Percentiles rank a stretch among this genome's conserved stretches.
phyloP scores from a whole-genome alignment of 495 filamentous ascomycete genomes.

The Thermochaetoides thermophila region DNA sequence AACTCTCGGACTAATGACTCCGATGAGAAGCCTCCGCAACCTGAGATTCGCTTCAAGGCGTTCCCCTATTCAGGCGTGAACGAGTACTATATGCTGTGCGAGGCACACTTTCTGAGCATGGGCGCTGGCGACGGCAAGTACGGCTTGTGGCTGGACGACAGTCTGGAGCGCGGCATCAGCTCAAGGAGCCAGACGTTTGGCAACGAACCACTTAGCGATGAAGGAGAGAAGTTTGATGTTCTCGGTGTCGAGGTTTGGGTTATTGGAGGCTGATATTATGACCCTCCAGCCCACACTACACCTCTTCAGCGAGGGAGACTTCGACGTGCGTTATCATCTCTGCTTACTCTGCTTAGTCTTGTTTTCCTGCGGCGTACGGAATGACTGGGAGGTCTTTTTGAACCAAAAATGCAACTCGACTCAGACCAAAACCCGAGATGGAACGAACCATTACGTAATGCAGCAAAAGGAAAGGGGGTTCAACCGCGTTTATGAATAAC shows the following conservation, averaged over 20 bases:
- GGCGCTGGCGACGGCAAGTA: slow-evolving; percentile 83
- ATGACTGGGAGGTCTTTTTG: no score
- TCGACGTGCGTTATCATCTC: no score
- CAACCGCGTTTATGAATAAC: no score
- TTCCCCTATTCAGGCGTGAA: slow-evolving; percentile 94
- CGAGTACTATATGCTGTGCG: slow-evolving; percentile 92
- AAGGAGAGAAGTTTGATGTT: slow-evolving; percentile 84
- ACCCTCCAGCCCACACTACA: no score
- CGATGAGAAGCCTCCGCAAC: not conserved
- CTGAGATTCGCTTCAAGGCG: slow-evolving; percentile 77
- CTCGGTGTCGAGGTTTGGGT: slow-evolving; percentile 89
- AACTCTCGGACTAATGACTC: slow-evolving; percentile 10
- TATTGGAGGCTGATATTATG: slow-evolving; percentile 40
- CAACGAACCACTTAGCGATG: slow-evolving; percentile 89
- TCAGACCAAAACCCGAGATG: no score
- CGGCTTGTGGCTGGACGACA: slow-evolving; percentile 83
- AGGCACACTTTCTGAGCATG: slow-evolving; percentile 67
- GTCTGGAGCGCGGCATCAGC: slow-evolving; percentile 75
- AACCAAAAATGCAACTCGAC: no score
- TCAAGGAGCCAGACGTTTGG: slow-evolving; percentile 77
- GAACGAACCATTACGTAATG: no score
- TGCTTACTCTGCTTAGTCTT: no score
- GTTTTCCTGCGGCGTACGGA: no score
- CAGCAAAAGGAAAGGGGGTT: no score
- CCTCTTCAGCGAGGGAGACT: no score